phyloP scores from a whole-genome alignment of 2,329 filamentous ascomycete genomes.

The Helotiales sp. region DNA sequence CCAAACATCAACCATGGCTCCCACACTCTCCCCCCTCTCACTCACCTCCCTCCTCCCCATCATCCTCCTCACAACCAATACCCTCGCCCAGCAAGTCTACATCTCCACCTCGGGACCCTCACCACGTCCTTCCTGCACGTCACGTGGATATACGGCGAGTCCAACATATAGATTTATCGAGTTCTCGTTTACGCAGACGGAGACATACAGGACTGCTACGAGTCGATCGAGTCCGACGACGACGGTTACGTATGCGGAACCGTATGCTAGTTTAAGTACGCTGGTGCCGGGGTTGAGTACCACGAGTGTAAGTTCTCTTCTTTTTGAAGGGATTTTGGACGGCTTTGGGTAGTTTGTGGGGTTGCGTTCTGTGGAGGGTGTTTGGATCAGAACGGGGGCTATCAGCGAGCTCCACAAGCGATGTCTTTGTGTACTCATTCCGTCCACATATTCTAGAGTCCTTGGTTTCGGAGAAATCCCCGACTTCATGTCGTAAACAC shows the following conservation, averaged over 20 bases:
- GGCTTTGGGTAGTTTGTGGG: background rate
- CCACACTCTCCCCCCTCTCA: too few species aligned
- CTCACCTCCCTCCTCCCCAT: background rate
- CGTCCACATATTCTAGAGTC: too few species aligned
- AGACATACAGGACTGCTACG: conserved; percentile 47
- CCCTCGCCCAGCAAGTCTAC: conserved; percentile 8
- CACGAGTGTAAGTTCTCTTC: conserved; percentile 38
- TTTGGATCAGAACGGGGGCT: too few species aligned
- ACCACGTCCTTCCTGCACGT: conserved; percentile 2
- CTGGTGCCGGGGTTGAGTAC: conserved; percentile 46
- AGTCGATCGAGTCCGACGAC: conserved; percentile 43
- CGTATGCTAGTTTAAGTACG: conserved; percentile 44
- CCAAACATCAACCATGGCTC: background rate
- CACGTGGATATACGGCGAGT: background rate
- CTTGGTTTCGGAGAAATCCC: too few species aligned
- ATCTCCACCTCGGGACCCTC: background rate
- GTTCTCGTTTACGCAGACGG: conserved; percentile 46
- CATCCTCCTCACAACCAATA: background rate
- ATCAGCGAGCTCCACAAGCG: too few species aligned
- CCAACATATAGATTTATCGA: conserved; percentile 19
- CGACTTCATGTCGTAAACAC: too few species aligned
- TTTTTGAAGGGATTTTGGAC: background rate
- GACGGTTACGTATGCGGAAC: conserved; percentile 42
- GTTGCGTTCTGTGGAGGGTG: too few species aligned
- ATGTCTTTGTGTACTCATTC: too few species aligned